phyloP scores from a whole-genome alignment of 805 yeast genomes.

The Kodamaea sagamina region DNA sequence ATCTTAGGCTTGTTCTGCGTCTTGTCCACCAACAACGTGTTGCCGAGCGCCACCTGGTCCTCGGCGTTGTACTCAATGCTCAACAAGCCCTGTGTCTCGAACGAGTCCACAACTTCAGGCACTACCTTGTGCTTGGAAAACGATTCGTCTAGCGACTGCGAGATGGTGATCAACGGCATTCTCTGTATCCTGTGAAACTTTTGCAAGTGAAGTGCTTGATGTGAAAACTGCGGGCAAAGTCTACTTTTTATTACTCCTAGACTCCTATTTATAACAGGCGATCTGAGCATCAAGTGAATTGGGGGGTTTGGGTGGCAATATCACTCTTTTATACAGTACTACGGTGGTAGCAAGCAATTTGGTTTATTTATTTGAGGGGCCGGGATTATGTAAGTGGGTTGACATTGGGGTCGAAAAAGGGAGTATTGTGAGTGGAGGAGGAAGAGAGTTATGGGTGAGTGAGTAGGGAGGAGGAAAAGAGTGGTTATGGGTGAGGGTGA shows the following conservation, averaged over 20 bases:
- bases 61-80: constrained; percentile 59
- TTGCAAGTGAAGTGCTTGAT: not conserved
- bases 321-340: constrained; percentile 4
- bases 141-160: constrained; percentile 56
- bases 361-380: not conserved
- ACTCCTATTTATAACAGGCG: constrained; percentile 1
- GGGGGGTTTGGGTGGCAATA: constrained; percentile 3
- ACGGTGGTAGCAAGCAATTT: not conserved
- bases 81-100: constrained; percentile 55
- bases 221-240: not conserved
- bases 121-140: constrained; percentile 49
- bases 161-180: constrained; percentile 52
- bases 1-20: constrained; percentile 70
- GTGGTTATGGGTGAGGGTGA: too few relatives aligned
- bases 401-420: not conserved
- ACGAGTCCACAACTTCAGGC: constrained; percentile 55
- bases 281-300: not conserved
- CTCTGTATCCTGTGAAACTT: constrained; percentile 13
- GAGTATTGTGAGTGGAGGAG: not conserved
- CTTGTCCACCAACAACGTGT: constrained; percentile 60
- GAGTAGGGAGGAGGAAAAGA: too few relatives aligned
- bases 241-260: constrained; percentile 1
- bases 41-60: constrained; percentile 78
- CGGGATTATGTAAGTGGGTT: not conserved
- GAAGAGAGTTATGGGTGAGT: not conserved